A percentile compares a stretch with the other conserved stretches of the same genome.
Evolutionary conservation across 106 monocot genomes (phyloP).

Genomic region (Chionographis japonica): DNA sequence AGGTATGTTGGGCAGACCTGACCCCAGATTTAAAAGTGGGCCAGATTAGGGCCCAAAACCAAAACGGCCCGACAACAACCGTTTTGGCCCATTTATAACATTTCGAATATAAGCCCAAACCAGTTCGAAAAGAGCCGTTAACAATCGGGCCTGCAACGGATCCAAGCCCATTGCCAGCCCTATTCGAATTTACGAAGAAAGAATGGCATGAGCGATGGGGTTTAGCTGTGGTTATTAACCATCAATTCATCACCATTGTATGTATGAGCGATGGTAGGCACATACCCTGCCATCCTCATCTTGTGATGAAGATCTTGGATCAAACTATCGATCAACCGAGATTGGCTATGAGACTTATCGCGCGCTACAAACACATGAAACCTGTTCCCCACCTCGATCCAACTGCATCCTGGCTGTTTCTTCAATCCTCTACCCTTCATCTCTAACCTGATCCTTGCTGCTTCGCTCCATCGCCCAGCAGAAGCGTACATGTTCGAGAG

Average conservation of each 20-base stretch:
- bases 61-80: no score
- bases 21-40: no score
- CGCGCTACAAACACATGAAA: constrained; percentile 67
- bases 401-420: constrained; percentile 88
- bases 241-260: neutral
- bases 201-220: no score
- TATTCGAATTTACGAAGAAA: no score
- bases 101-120: no score
- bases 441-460: constrained; percentile 41
- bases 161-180: no score
- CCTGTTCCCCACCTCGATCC: constrained; percentile 57
- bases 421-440: constrained; percentile 71
- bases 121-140: no score
- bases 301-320: constrained; percentile 55
- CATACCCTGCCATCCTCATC: constrained; percentile 46
- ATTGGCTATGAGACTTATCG: constrained; percentile 45
- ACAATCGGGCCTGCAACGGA: no score
- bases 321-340: constrained; percentile 37
- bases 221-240: neutral
- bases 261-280: neutral
- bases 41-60: no score
- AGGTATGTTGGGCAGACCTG: no score
- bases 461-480: constrained; percentile 51
- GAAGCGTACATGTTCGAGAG: constrained; percentile 81
- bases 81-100: no score